Evolutionary conservation across 1,139 yeast species (phyloP).

Genomic region (Candida tetrigidarum): DNA sequence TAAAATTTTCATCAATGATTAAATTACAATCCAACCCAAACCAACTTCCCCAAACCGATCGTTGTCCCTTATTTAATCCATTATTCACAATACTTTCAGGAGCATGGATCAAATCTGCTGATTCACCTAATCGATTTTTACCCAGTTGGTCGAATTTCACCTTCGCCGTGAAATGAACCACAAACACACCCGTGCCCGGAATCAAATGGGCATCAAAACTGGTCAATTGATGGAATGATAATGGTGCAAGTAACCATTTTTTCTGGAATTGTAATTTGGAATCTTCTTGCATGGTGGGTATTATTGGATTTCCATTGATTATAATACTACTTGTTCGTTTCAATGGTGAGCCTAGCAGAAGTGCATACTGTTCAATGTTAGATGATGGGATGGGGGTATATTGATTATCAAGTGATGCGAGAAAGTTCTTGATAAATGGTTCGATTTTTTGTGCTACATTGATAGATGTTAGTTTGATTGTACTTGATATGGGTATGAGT

Average conservation of each 20-base stretch:
- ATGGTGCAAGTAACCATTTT: conserved; percentile 65
- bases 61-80: conserved; percentile 20
- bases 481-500: background rate
- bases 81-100: conserved; percentile 13
- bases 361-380: conserved; percentile 53
- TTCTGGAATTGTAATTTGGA: conserved; percentile 64
- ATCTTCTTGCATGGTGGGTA: conserved; percentile 41
- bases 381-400: conserved; percentile 31
- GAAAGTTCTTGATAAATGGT: conserved; percentile 45
- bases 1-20: conserved; percentile 61
- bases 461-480: conserved; percentile 8
- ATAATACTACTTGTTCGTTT: conserved; percentile 55
- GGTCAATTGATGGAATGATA: conserved; percentile 63
- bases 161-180: conserved; percentile 62
- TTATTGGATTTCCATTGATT: conserved; percentile 66
- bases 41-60: conserved; percentile 66
- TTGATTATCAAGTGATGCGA: conserved; percentile 43
- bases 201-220: conserved; percentile 69
- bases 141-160: conserved; percentile 80
- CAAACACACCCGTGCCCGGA: conserved; percentile 66
- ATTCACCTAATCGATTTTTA: conserved; percentile 61
- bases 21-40: conserved; percentile 65
- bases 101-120: conserved; percentile 47
- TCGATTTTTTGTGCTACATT: conserved; percentile 46
- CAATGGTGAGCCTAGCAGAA: conserved; percentile 52